A percentile compares a stretch with the other conserved stretches of the same genome.
Conservation (phyloP, 495 filamentous ascomycete species). For the Thozetella sp. region DNA sequence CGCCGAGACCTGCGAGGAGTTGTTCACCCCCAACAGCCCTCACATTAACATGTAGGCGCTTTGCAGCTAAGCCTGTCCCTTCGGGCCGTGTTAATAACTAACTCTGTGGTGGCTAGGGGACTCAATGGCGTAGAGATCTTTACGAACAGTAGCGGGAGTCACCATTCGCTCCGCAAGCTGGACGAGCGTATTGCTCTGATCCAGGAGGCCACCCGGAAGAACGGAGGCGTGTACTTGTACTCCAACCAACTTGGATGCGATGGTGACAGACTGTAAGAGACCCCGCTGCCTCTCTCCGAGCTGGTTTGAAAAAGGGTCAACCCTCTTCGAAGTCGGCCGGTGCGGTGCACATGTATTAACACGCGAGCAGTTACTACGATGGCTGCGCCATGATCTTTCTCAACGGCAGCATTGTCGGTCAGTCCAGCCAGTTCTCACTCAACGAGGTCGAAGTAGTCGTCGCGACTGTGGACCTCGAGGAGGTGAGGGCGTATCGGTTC, state of each 20-base stretch:
- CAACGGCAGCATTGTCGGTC: slow-evolving; percentile 73
- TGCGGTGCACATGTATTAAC: too few relatives aligned
- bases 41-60: slow-evolving; percentile 27
- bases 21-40: slow-evolving; percentile 69
- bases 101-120: slow-evolving; percentile 3
- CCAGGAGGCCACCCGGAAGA: slow-evolving; percentile 71
- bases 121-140: slow-evolving; percentile 79
- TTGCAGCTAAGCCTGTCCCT: too few relatives aligned
- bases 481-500: slow-evolving; percentile 61
- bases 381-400: slow-evolving; percentile 79
- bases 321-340: slow-evolving; percentile 47
- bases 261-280: background rate
- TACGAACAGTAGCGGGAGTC: slow-evolving; percentile 48
- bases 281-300: background rate
- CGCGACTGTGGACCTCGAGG: slow-evolving; percentile 80
- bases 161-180: slow-evolving; percentile 68
- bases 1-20: slow-evolving; percentile 78
- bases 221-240: slow-evolving; percentile 78
- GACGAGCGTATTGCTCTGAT: slow-evolving; percentile 75
- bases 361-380: slow-evolving; percentile 56
- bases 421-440: slow-evolving; percentile 73
- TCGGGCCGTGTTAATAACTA: too few relatives aligned
- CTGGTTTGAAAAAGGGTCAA: background rate
- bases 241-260: slow-evolving; percentile 17
- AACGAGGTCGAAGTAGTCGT: slow-evolving; percentile 84